Percentiles rank a stretch among this genome's conserved stretches.
These are phyloP conservation scores for Rhizomucor pusillus DNA, from an alignment of 371 early-diverging fungal species.

Conservation along the genomic window DNA sequence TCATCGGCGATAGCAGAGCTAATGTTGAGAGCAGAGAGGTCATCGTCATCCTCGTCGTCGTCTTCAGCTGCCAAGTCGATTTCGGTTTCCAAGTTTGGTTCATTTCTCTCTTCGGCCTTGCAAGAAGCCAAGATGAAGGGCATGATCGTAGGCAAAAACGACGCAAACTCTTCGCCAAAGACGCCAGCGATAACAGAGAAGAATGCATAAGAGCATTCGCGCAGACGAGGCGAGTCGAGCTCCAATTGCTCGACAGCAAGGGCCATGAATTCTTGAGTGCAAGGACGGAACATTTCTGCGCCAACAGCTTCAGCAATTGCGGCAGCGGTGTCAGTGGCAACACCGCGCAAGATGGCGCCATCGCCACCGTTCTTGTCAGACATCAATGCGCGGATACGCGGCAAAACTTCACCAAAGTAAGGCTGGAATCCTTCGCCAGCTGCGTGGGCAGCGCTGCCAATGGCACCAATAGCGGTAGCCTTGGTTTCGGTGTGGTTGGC, in stretches of 20 bases:
- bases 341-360: slow-evolving; percentile 72
- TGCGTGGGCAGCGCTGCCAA: slow-evolving; percentile 85
- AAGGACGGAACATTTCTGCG: slow-evolving; percentile 73
- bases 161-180: slow-evolving; percentile 74
- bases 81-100: slow-evolving; percentile 44
- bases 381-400: slow-evolving; percentile 70
- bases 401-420: slow-evolving; percentile 74
- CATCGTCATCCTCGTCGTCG: slow-evolving; percentile 15
- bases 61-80: slow-evolving; percentile 36
- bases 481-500: slow-evolving; percentile 57
- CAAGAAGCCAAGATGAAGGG: slow-evolving; percentile 77
- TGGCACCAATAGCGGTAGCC: slow-evolving; percentile 75
- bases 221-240: slow-evolving; percentile 66
- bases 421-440: slow-evolving; percentile 68
- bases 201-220: slow-evolving; percentile 82
- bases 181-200: slow-evolving; percentile 77
- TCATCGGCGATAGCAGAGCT: slow-evolving; percentile 85
- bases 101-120: slow-evolving; percentile 63
- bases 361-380: slow-evolving; percentile 54
- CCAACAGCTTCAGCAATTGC: slow-evolving; percentile 85
- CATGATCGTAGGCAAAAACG: slow-evolving; percentile 69
- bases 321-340: slow-evolving; percentile 81
- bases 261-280: slow-evolving; percentile 67
- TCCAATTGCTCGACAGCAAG: slow-evolving; percentile 76
- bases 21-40: slow-evolving; percentile 24